Evolutionary conservation across 2,329 filamentous ascomycete genomes (phyloP).

Genomic region (Aspergillus tanneri): DNA sequence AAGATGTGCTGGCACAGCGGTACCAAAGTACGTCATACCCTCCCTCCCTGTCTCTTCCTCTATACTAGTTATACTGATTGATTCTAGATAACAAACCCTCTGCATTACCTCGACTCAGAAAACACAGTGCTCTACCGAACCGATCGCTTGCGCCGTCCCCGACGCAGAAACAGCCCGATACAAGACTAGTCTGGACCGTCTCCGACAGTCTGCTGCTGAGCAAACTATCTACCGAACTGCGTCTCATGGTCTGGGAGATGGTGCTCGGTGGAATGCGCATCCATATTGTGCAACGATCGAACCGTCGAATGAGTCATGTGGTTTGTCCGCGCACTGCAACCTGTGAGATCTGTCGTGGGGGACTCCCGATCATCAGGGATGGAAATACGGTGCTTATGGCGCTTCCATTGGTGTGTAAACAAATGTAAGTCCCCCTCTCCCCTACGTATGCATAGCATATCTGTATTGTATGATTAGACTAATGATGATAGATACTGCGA

Average conservation of each 20-base stretch:
- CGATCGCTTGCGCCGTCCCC: conserved; percentile 4
- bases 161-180: conserved; percentile 11
- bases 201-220: conserved; percentile 29
- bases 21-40: conserved; percentile 37
- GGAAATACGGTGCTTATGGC: conserved; percentile 24
- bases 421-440: conserved; percentile 29
- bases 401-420: conserved; percentile 35
- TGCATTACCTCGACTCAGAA: conserved; percentile 18
- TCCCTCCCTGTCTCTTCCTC: not conserved
- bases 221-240: conserved; percentile 36
- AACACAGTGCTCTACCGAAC: conserved; percentile 11
- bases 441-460: not conserved
- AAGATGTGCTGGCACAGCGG: conserved; percentile 41
- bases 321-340: conserved; percentile 28
- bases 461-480: not conserved
- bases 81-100: conserved; percentile 33
- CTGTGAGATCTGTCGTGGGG: conserved; percentile 37
- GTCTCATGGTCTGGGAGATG: conserved; percentile 39
- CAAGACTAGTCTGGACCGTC: conserved; percentile 12
- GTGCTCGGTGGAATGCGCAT: conserved; percentile 33
- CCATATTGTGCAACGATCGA: conserved; percentile 37
- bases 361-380: conserved; percentile 30
- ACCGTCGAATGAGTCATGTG: conserved; percentile 34
- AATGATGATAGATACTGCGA: conserved; percentile 33
- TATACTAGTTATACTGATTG: not conserved